These are phyloP conservation scores for Curvularia hawaiiensis DNA, from an alignment of 2,329 filamentous ascomycete species.

Conservation along the genomic window DNA sequence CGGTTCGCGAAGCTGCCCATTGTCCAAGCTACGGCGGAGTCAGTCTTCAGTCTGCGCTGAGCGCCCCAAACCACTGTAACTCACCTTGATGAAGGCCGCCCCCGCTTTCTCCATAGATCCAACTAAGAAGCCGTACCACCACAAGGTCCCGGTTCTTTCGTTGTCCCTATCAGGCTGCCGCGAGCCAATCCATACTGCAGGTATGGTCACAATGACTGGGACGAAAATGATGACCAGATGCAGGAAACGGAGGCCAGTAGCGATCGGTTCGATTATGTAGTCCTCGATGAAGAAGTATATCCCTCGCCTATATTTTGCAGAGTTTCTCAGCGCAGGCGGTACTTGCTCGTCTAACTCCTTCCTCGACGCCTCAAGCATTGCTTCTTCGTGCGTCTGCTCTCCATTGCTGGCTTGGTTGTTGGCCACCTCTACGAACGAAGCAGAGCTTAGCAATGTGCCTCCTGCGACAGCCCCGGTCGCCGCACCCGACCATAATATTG, in stretches of 20 bases:
- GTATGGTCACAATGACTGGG: slow-evolving; percentile 81
- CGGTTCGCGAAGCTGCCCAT: slow-evolving; percentile 95
- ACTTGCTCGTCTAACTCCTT: slow-evolving; percentile 76
- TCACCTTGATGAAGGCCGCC: slow-evolving; percentile 94
- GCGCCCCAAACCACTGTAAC: neutral
- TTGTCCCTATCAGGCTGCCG: slow-evolving; percentile 68
- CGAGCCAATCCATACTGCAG: slow-evolving; percentile 78
- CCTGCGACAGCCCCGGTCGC: slow-evolving; percentile 29
- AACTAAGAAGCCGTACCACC: slow-evolving; percentile 94
- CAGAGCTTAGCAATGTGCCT: slow-evolving; percentile 56
- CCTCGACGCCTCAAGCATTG: slow-evolving; percentile 84
- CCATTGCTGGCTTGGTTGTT: slow-evolving; percentile 54
- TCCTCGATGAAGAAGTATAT: slow-evolving; percentile 71
- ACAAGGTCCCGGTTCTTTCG: slow-evolving; percentile 80
- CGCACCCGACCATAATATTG: slow-evolving; percentile 42
- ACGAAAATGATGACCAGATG: slow-evolving; percentile 89
- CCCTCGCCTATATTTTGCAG: slow-evolving; percentile 63
- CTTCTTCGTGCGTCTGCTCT: slow-evolving; percentile 74
- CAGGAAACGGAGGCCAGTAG: slow-evolving; percentile 84
- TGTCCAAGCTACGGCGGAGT: slow-evolving; percentile 74
- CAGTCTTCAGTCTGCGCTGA: slow-evolving; percentile 11
- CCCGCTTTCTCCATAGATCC: slow-evolving; percentile 89
- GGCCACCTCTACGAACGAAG: slow-evolving; percentile 63
- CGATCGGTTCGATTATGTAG: slow-evolving; percentile 81
- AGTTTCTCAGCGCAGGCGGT: slow-evolving; percentile 63